phyloP scores from a whole-genome alignment of 371 early-diverging fungal genomes.

The Cokeromyces recurvatus region DNA sequence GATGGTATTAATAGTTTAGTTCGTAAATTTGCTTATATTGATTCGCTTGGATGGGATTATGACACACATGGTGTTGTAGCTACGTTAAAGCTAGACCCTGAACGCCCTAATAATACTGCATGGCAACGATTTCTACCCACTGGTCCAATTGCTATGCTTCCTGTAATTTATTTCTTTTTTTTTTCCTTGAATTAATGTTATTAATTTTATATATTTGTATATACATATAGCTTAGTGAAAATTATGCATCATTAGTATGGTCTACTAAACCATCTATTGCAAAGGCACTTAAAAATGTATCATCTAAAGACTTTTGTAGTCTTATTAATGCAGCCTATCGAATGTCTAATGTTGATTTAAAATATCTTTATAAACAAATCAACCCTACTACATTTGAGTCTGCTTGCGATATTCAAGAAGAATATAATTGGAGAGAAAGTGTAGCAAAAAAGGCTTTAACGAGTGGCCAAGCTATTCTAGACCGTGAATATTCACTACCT shows the following conservation, averaged over 20 bases:
- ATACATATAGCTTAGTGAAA: conserved; percentile 41
- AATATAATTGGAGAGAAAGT: conserved; percentile 65
- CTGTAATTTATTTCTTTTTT: conserved; percentile 66
- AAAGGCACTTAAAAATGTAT: conserved; percentile 54
- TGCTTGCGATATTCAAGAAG: conserved; percentile 47
- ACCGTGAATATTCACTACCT: conserved; percentile 40
- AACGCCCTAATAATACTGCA: conserved; percentile 61
- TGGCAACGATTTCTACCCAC: conserved; percentile 95
- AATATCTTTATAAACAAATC: conserved; percentile 62
- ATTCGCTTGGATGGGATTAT: conserved; percentile 87
- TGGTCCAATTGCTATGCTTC: conserved; percentile 91
- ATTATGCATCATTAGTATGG: conserved; percentile 89
- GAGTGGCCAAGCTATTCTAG: conserved; percentile 9
- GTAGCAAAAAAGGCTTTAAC: conserved; percentile 28
- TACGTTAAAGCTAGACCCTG: conserved; percentile 58
- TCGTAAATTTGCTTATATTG: conserved; percentile 77
- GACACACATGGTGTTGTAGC: conserved; percentile 86
- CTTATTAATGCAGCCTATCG: conserved; percentile 84
- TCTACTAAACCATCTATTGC: conserved; percentile 68
- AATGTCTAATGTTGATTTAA: conserved; percentile 67
- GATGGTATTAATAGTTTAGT: conserved; percentile 91
- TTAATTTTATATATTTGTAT: not conserved
- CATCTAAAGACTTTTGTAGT: conserved; percentile 57
- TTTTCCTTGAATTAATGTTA: too few species aligned
- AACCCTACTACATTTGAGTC: conserved; percentile 31